These are phyloP conservation scores for Lachancea meyersii DNA, from an alignment of 805 yeast genomes.

Conservation along the genomic window DNA sequence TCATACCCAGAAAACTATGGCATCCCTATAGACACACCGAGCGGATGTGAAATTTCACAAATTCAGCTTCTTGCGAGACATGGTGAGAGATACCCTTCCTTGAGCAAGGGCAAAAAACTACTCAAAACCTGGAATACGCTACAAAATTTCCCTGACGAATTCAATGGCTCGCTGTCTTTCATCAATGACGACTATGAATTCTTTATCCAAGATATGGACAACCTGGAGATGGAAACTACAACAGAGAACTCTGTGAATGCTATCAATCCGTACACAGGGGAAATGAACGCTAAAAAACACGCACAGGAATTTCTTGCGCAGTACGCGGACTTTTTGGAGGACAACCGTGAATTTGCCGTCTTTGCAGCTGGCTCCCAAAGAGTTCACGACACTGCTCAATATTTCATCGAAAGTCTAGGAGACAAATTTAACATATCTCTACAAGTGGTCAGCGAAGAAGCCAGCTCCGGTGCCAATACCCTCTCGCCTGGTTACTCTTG, in stretches of 20 bases:
- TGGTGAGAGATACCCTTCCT: constrained; percentile 70
- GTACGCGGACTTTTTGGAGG: constrained; percentile 39
- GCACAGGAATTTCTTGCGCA: constrained; percentile 41
- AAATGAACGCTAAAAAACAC: constrained; percentile 38
- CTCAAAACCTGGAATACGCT: constrained; percentile 20
- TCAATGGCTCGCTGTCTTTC: constrained; percentile 48
- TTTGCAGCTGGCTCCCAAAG: constrained; percentile 45
- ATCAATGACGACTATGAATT: constrained; percentile 46
- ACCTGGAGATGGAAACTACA: constrained; percentile 37
- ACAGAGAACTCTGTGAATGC: constrained; percentile 24
- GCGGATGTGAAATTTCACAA: constrained; percentile 50
- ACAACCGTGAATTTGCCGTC: constrained; percentile 36
- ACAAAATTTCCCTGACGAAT: constrained; percentile 27
- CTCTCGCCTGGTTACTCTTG: constrained; percentile 45
- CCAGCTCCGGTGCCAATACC: constrained; percentile 43
- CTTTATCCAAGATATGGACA: constrained; percentile 37
- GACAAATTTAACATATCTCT: constrained; percentile 26
- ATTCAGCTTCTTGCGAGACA: constrained; percentile 70
- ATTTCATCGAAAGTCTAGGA: constrained; percentile 40
- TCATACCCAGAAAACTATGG: constrained; percentile 47
- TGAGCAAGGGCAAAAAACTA: constrained; percentile 36
- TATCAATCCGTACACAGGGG: constrained; percentile 41
- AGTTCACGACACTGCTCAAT: constrained; percentile 44
- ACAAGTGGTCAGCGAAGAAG: constrained; percentile 38
- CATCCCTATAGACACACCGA: constrained; percentile 42